Conservation (phyloP, 2,329 filamentous ascomycete species). For the Ascosphaera apis region DNA sequence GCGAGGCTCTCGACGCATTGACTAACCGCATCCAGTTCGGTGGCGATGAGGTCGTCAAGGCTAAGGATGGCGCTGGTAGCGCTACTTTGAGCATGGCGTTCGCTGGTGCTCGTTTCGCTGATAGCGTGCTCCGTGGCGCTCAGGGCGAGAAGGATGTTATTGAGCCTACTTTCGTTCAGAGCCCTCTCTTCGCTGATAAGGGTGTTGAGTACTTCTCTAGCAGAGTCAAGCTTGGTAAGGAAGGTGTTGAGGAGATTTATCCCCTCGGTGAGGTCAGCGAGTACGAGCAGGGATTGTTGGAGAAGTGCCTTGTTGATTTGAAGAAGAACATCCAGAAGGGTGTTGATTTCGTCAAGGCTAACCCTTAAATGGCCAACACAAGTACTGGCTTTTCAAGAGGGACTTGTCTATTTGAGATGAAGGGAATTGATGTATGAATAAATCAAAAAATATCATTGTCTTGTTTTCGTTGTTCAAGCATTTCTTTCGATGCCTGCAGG, state of each 20-base stretch:
- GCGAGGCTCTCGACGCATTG: conserved; percentile 51
- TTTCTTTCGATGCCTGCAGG: too few species aligned
- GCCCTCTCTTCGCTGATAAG: conserved; percentile 94
- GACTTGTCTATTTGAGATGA: too few species aligned
- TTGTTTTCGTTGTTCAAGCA: too few species aligned
- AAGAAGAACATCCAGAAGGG: conserved; percentile 83
- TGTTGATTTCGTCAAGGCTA: conserved; percentile 40
- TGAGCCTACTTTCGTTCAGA: conserved; percentile 94
- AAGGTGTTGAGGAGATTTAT: conserved; percentile 85
- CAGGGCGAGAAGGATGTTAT: conserved; percentile 87
- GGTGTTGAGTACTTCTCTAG: conserved; percentile 94
- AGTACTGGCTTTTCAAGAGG: too few species aligned
- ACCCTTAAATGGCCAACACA: conserved; percentile 26
- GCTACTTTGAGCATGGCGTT: conserved; percentile 98
- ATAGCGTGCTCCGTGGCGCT: conserved; percentile 77
- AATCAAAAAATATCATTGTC: too few species aligned
- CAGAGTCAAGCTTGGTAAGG: conserved; percentile 84
- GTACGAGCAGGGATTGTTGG: conserved; percentile 72
- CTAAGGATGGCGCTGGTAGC: conserved; percentile 92
- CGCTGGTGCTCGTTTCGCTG: conserved; percentile 66
- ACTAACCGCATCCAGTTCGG: conserved; percentile 95
- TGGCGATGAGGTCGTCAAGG: conserved; percentile 97
- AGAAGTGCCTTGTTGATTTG: conserved; percentile 49
- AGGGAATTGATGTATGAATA: too few species aligned
- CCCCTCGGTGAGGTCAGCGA: conserved; percentile 65